These are phyloP conservation scores for Bryopsis sp. DNA, from an alignment of 139 green algal genomes.

Conservation along the genomic window DNA sequence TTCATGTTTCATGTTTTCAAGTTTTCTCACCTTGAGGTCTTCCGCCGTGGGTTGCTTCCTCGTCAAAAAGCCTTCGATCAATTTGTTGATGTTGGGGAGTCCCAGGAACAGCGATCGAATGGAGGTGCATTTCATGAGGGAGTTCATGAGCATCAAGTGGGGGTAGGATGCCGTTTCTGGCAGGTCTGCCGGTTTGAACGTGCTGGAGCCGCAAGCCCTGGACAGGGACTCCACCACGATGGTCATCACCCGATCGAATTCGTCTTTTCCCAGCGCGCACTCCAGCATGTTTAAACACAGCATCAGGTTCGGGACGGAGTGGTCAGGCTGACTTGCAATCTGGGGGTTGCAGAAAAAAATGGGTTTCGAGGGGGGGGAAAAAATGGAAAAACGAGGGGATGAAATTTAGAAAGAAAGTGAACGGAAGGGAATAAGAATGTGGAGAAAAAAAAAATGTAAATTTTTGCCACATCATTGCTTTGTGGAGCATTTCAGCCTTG, in stretches of 20 bases:
- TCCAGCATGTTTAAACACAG: conserved; percentile 19
- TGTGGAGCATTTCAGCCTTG: too few relatives aligned
- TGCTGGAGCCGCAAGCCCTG: background rate
- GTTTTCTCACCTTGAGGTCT: too few relatives aligned
- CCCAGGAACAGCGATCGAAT: background rate
- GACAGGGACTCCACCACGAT: conserved; percentile 10
- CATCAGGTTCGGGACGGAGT: background rate
- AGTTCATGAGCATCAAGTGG: conserved; percentile 11
- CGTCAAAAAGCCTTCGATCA: conserved; percentile 52
- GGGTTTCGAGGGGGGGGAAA: too few relatives aligned
- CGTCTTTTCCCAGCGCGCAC: conserved; percentile 21
- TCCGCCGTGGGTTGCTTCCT: conserved; percentile 49
- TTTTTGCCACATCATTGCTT: too few relatives aligned
- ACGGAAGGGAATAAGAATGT: too few relatives aligned
- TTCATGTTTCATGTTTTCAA: too few relatives aligned
- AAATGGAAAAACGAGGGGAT: too few relatives aligned
- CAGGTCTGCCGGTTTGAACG: conserved; percentile 14
- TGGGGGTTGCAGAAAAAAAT: too few relatives aligned
- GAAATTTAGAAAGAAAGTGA: too few relatives aligned
- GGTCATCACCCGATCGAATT: conserved; percentile 13
- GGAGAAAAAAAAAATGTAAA: too few relatives aligned
- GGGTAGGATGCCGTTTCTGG: conserved; percentile 22
- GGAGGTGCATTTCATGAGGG: conserved; percentile 2
- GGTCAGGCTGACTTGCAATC: too few relatives aligned
- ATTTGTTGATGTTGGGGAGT: background rate